Percentiles rank a stretch among this genome's conserved stretches.
Conservation (phyloP, 2,329 filamentous ascomycete species). For the Cordyceps fumosorosea region DNA sequence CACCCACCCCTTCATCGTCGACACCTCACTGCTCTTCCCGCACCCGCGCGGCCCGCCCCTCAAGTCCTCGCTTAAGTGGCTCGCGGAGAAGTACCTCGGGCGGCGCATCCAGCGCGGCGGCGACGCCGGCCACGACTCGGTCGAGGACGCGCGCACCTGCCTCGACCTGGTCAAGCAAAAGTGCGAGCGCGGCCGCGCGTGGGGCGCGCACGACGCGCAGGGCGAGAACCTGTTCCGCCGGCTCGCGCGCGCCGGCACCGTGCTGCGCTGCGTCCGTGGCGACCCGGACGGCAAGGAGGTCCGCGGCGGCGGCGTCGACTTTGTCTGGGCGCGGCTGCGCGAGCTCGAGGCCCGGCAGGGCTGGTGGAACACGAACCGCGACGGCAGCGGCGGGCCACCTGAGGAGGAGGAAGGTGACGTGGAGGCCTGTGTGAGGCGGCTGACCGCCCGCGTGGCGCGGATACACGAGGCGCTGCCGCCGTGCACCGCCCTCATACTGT, state of each 20-base stretch:
- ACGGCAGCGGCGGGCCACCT: constrained; percentile 28
- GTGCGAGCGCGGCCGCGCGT: constrained; percentile 83
- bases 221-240: constrained; percentile 88
- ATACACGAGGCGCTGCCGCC: constrained; percentile 55
- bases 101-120: constrained; percentile 84
- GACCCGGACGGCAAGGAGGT: constrained; percentile 53
- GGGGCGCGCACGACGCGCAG: constrained; percentile 72
- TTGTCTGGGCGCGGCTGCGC: constrained; percentile 60
- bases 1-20: constrained; percentile 87
- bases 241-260: constrained; percentile 55
- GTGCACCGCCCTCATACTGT: constrained; percentile 59
- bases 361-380: constrained; percentile 58
- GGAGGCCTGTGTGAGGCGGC: constrained; percentile 38
- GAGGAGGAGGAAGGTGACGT: constrained; percentile 24
- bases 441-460: constrained; percentile 43
- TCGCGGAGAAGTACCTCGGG: constrained; percentile 76
- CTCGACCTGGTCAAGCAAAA: constrained; percentile 93
- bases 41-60: constrained; percentile 84
- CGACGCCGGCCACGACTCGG: constrained; percentile 72
- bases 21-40: constrained; percentile 84
- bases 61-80: constrained; percentile 85
- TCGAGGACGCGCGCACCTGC: constrained; percentile 87
- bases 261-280: constrained; percentile 53
- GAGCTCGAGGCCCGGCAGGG: constrained; percentile 59
- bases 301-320: constrained; percentile 55